A percentile compares a stretch with the other conserved stretches of the same genome.
Conservation (phyloP, 1,284 basidiomycete species). For the Leccinum colubrinum region DNA sequence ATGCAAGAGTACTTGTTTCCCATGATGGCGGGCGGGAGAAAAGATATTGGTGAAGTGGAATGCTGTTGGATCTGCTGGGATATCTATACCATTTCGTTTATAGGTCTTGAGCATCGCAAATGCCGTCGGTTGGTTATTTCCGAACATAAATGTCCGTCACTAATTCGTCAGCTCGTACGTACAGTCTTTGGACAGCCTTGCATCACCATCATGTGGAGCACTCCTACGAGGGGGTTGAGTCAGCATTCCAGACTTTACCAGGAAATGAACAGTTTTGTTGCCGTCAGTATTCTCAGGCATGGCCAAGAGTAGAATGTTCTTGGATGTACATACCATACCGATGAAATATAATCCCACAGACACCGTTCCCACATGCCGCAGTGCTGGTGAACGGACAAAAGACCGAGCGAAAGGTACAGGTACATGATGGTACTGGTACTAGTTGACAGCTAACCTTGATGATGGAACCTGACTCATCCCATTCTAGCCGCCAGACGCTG, state of each 20-base stretch:
- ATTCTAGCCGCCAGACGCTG: not conserved
- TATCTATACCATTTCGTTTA: conserved; percentile 16
- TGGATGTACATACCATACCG: not conserved
- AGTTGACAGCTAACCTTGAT: not conserved
- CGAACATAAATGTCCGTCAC: not conserved
- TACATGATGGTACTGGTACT: not conserved
- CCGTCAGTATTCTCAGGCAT: not conserved
- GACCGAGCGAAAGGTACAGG: not conserved
- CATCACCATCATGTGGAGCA: not conserved
- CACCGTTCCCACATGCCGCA: not conserved
- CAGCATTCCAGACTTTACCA: not conserved
- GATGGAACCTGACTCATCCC: not conserved
- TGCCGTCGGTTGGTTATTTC: not conserved
- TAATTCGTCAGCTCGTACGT: conserved; percentile 3
- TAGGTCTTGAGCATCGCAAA: conserved; percentile 10
- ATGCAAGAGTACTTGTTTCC: conserved; percentile 41
- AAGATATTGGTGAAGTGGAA: not conserved
- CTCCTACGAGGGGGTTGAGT: not conserved
- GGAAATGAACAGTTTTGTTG: not conserved
- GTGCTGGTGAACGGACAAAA: not conserved
- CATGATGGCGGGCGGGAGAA: conserved; percentile 27
- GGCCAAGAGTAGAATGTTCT: not conserved
- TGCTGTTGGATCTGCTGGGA: not conserved
- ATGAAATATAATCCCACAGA: not conserved
- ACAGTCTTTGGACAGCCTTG: conserved; percentile 5